phyloP scores from a whole-genome alignment of 148 eudicot genomes.

The Polygonum aviculare region DNA sequence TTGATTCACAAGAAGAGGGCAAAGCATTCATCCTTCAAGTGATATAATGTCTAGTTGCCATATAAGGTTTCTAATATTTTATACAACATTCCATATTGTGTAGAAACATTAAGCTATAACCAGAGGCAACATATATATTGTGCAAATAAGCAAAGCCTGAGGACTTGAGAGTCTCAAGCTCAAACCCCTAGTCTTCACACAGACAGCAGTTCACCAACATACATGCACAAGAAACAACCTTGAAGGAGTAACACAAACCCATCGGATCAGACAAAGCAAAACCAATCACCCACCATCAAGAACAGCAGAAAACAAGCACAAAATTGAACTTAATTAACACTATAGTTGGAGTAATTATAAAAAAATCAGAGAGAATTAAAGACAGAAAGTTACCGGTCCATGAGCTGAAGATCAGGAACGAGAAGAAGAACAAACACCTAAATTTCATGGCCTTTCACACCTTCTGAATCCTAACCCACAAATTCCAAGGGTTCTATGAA shows the following conservation, averaged over 20 bases:
- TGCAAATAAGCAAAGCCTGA: not conserved
- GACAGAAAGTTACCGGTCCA: not conserved
- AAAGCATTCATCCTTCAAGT: not conserved
- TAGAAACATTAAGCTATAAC: not conserved
- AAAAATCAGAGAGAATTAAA: not conserved
- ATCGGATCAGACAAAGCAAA: too few relatives aligned
- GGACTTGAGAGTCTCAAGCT: not conserved
- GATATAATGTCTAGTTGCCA: not conserved
- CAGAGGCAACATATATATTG: not conserved
- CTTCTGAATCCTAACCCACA: constrained; percentile 2
- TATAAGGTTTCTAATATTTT: not conserved
- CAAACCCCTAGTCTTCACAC: not conserved
- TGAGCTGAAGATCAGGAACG: not conserved
- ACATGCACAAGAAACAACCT: not conserved
- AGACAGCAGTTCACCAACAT: not conserved
- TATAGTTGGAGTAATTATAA: not conserved
- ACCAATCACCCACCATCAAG: too few relatives aligned
- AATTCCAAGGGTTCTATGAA: not conserved
- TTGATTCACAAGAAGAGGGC: not conserved
- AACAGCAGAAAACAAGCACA: not conserved
- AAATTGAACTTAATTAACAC: not conserved
- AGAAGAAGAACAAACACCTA: not conserved
- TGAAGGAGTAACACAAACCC: not conserved
- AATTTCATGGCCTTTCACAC: constrained; percentile 5
- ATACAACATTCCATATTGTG: not conserved